Conservation (phyloP, 2,329 filamentous ascomycete species). For the Xenoacremonium recifei region DNA sequence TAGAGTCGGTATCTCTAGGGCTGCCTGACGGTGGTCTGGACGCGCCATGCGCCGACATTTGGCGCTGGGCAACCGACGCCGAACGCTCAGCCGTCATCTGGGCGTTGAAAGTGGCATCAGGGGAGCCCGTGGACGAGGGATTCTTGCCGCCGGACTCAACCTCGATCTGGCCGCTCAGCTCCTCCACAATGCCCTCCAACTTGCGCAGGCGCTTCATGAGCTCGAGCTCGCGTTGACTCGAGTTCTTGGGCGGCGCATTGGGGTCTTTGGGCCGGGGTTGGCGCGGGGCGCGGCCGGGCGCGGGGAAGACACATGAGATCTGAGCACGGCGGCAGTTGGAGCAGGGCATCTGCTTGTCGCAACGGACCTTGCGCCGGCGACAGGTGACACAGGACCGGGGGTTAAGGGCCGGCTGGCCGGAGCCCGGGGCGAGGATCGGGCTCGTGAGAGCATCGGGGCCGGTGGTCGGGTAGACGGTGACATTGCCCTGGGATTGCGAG, state of each 20-base stretch:
- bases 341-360: conserved; percentile 76
- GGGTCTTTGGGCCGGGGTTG: conserved; percentile 64
- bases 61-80: conserved; percentile 12
- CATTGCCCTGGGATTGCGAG: conserved; percentile 28
- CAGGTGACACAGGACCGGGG: conserved; percentile 51
- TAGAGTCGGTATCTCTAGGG: conserved; percentile 24
- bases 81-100: conserved; percentile 15
- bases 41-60: conserved; percentile 12
- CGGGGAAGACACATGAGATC: conserved; percentile 72
- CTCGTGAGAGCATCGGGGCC: conserved; percentile 37
- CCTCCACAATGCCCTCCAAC: conserved; percentile 73
- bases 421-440: conserved; percentile 34
- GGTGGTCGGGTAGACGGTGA: conserved; percentile 40
- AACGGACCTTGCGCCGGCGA: conserved; percentile 66
- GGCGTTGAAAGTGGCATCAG: conserved; percentile 21
- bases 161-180: conserved; percentile 63
- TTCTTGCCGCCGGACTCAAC: conserved; percentile 41
- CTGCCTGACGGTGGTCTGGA: conserved; percentile 9
- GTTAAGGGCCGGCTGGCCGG: conserved; percentile 38
- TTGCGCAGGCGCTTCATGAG: conserved; percentile 70
- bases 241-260: conserved; percentile 58
- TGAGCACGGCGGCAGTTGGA: conserved; percentile 70
- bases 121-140: conserved; percentile 30
- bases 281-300: conserved; percentile 69
- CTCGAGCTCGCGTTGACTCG: conserved; percentile 64